Percentiles rank a stretch among this genome's conserved stretches.
These are phyloP conservation scores for Fusarium duplospermum DNA, from an alignment of 2,329 filamentous ascomycete genomes.

Conservation along the genomic window DNA sequence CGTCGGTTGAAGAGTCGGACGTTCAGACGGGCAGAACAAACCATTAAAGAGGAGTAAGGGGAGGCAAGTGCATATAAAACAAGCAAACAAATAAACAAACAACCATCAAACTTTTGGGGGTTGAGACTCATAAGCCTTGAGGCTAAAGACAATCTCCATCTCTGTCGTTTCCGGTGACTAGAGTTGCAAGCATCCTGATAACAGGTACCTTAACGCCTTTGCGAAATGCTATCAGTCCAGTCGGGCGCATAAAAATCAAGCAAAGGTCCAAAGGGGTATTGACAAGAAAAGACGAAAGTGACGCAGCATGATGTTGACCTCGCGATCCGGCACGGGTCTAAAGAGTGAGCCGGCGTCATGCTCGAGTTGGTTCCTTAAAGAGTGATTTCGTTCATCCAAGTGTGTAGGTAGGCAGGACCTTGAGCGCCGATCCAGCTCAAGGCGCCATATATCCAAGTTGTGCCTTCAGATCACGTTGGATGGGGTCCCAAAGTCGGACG, in stretches of 20 bases:
- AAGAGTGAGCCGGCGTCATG: slow-evolving; percentile 6
- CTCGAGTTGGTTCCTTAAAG: slow-evolving; percentile 2
- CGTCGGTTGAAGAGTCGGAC: not conserved
- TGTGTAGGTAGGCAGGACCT: not conserved
- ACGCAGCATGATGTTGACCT: slow-evolving; percentile 19
- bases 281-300: slow-evolving; percentile 28
- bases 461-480: not conserved
- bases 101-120: slow-evolving; percentile 19
- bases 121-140: slow-evolving; percentile 7
- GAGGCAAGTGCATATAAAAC: not conserved
- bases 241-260: slow-evolving; percentile 9
- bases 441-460: not conserved
- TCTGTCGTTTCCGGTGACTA: slow-evolving; percentile 25
- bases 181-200: slow-evolving; percentile 8
- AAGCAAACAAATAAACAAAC: not conserved
- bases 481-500: not conserved
- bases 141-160: slow-evolving; percentile 21
- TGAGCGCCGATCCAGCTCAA: slow-evolving; percentile 1
- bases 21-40: not conserved
- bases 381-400: not conserved
- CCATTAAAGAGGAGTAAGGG: slow-evolving; percentile 1
- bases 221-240: slow-evolving; percentile 33
- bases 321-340: slow-evolving; percentile 32
- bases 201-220: slow-evolving; percentile 33
- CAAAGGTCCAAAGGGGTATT: slow-evolving; percentile 30